Conservation (phyloP, 169 alveolate species). For the Eimeria necatrix region DNA sequence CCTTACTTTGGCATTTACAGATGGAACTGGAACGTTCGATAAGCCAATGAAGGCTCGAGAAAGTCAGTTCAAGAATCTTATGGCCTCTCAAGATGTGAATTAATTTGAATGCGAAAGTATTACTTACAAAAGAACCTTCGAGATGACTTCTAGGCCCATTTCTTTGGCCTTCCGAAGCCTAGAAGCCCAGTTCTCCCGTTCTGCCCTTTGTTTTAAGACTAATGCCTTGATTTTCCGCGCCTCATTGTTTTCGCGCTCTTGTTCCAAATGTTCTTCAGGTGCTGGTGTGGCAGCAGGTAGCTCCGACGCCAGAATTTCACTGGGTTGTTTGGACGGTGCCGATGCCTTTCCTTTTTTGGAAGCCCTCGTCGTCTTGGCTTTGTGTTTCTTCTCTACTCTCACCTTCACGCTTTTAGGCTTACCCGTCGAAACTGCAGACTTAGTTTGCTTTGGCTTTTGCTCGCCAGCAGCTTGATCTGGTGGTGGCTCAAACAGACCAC, state of each 20-base stretch:
- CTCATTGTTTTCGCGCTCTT: constrained; percentile 44
- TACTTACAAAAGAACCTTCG: constrained; percentile 73
- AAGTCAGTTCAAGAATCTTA: too few relatives aligned
- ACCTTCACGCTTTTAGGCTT: constrained; percentile 2
- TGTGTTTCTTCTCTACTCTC: constrained; percentile 32
- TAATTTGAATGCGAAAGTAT: background rate
- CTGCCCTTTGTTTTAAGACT: constrained; percentile 71
- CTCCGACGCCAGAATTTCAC: background rate
- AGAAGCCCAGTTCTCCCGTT: constrained; percentile 70
- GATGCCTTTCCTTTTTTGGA: constrained; percentile 35
- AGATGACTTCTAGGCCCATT: constrained; percentile 78
- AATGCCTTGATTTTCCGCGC: constrained; percentile 56
- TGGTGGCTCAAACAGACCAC: background rate
- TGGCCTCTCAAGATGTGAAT: too few relatives aligned
- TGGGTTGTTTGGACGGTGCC: constrained; percentile 18
- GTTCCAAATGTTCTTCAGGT: constrained; percentile 35
- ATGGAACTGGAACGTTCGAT: too few relatives aligned
- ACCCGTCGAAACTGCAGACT: background rate
- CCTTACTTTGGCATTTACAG: background rate
- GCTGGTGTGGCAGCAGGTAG: constrained; percentile 14
- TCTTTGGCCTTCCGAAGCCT: constrained; percentile 74
- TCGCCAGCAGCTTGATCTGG: constrained; percentile 13
- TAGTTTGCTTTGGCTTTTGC: background rate
- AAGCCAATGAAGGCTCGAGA: too few relatives aligned
- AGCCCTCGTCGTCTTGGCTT: background rate